These are phyloP conservation scores for Camellia oleifera DNA, from an alignment of 179 eudicot species.

Conservation along the genomic window DNA sequence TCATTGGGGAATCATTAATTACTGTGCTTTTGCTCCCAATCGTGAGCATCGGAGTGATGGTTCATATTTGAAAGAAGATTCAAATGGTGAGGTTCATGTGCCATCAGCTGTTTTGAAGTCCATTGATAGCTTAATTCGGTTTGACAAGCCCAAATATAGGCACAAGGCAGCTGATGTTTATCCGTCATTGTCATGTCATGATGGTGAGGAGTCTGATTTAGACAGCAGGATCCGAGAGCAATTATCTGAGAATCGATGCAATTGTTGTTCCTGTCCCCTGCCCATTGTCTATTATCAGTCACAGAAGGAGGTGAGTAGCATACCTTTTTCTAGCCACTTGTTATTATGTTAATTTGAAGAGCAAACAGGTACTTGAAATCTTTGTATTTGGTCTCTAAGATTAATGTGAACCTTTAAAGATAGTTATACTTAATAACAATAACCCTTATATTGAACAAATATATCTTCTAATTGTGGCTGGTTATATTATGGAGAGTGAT, in stretches of 20 bases:
- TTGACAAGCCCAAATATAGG: constrained; percentile 83
- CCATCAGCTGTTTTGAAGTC: constrained; percentile 78
- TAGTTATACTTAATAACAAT: no score
- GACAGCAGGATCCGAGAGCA: constrained; percentile 71
- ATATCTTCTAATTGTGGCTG: neutral
- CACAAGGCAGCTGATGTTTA: constrained; percentile 55
- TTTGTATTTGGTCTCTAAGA: neutral
- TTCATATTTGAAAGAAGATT: constrained; percentile 60
- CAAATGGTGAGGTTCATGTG: constrained; percentile 78
- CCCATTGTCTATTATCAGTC: constrained; percentile 68
- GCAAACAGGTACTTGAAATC: neutral
- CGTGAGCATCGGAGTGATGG: constrained; percentile 43
- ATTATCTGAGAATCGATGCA: constrained; percentile 68
- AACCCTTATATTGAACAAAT: neutral
- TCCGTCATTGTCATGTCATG: constrained; percentile 44
- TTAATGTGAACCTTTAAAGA: neutral
- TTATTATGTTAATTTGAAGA: neutral
- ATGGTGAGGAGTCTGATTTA: constrained; percentile 49
- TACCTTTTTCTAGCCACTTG: neutral
- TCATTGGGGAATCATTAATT: constrained; percentile 87
- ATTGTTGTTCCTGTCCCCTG: constrained; percentile 61
- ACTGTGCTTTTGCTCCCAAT: constrained; percentile 53
- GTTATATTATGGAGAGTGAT: neutral
- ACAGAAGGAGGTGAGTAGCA: constrained; percentile 62
- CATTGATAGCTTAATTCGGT: constrained; percentile 82